Conservation (phyloP, 2,329 filamentous ascomycete species). For the Nothopassalora personata region DNA sequence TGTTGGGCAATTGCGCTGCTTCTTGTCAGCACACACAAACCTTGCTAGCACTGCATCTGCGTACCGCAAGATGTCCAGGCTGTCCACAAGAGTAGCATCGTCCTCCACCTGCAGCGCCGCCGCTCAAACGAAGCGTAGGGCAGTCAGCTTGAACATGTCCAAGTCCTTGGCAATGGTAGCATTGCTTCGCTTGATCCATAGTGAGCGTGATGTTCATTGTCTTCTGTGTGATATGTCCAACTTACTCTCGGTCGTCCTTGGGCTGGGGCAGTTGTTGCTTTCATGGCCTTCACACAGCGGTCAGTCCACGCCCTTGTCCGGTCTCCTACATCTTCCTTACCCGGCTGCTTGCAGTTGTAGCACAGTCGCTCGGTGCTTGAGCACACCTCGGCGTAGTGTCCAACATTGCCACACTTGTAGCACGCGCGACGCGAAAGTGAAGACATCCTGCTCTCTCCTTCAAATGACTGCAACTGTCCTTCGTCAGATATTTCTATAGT, state of each 20-base stretch:
- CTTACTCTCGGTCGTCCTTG: conserved; percentile 86
- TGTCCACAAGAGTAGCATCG: conserved; percentile 97
- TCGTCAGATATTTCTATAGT: conserved; percentile 13
- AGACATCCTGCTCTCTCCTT: conserved; percentile 39
- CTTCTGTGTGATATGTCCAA: conserved; percentile 6
- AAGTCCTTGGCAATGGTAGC: conserved; percentile 98
- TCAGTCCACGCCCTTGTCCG: conserved; percentile 32
- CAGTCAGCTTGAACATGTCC: conserved; percentile 98
- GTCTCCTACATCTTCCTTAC: conserved; percentile 37
- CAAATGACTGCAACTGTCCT: conserved; percentile 10
- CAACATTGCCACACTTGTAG: conserved; percentile 51
- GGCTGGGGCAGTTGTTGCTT: conserved; percentile 94
- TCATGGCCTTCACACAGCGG: conserved; percentile 64
- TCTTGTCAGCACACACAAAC: conserved; percentile 9
- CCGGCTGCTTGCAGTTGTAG: conserved; percentile 98
- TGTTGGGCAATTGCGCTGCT: conserved; percentile 74
- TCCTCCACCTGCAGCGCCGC: conserved; percentile 64
- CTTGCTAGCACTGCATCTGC: conserved; percentile 31
- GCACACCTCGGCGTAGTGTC: conserved; percentile 75
- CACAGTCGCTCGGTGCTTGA: conserved; percentile 95
- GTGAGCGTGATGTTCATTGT: conserved; percentile 18
- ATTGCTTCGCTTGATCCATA: conserved; percentile 73
- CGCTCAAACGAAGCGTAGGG: conserved; percentile 88
- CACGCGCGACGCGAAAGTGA: conserved; percentile 50
- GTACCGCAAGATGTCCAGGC: conserved; percentile 82